These are phyloP conservation scores for Kluyveromyces siamensis DNA, from an alignment of 805 yeast genomes.

Conservation along the genomic window DNA sequence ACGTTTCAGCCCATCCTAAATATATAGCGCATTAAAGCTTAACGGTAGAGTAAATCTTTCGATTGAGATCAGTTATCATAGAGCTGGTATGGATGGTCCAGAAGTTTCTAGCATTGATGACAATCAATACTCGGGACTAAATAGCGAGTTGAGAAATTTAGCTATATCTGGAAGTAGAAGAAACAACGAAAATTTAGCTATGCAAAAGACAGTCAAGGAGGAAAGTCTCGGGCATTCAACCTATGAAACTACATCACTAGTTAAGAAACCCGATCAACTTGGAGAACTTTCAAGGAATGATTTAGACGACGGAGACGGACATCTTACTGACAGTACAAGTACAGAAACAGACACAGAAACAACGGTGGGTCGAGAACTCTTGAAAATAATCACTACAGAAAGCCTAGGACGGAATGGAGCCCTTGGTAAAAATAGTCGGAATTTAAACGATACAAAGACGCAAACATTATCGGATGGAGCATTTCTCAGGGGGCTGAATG, in stretches of 20 bases:
- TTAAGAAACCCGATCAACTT: not conserved
- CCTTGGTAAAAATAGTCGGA: not conserved
- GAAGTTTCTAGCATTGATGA: not conserved
- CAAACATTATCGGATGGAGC: not conserved
- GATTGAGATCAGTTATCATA: not conserved
- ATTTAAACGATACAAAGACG: too few relatives aligned
- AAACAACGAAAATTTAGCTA: too few relatives aligned
- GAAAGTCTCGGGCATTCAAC: not conserved
- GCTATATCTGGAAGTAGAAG: not conserved
- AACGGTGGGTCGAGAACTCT: not conserved
- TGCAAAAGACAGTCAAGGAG: not conserved
- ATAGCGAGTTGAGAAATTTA: not conserved
- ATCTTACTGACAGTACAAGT: not conserved
- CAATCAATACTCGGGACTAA: too few relatives aligned
- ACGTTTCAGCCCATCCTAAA: not conserved
- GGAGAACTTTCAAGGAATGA: not conserved
- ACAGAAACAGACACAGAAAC: conserved; percentile 4
- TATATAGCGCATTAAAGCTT: not conserved
- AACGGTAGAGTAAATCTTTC: too few relatives aligned
- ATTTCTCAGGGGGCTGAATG: not conserved
- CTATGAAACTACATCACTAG: not conserved
- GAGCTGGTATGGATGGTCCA: not conserved
- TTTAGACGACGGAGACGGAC: not conserved
- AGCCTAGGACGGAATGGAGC: not conserved
- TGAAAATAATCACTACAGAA: not conserved